Percentiles rank a stretch among this genome's conserved stretches.
Evolutionary conservation across 2,329 filamentous ascomycete genomes (phyloP).

Genomic region (Aspergillus tubingensis): DNA sequence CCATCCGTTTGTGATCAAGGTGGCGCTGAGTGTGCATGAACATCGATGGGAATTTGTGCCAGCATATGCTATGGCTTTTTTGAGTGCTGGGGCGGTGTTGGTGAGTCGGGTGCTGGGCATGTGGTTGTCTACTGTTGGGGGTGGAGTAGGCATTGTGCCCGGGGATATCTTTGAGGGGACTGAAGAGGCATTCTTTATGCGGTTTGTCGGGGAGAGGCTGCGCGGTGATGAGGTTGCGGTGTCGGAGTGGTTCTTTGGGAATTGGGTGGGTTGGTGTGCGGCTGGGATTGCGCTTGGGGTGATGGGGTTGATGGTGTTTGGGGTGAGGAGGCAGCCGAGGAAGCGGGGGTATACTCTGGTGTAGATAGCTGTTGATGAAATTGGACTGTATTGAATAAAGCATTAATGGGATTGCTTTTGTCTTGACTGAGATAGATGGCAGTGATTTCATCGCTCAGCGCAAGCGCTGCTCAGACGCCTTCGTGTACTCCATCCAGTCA

Average conservation of each 20-base stretch:
- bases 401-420: background rate
- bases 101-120: background rate
- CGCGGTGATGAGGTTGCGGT: background rate
- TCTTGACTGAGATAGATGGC: no score
- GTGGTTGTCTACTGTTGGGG: background rate
- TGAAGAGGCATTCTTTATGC: background rate
- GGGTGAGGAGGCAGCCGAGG: background rate
- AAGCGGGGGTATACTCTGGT: background rate
- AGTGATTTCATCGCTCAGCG: background rate
- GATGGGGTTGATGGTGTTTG: background rate
- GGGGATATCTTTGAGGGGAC: background rate
- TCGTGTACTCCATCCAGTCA: constrained; percentile 5
- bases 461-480: background rate
- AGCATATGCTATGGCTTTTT: background rate
- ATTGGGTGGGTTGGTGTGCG: background rate
- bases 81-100: background rate
- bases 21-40: background rate
- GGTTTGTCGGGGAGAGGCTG: background rate
- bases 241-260: background rate
- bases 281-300: background rate
- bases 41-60: background rate
- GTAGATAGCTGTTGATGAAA: no score
- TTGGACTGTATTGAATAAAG: background rate
- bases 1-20: constrained; percentile 4
- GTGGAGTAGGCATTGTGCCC: background rate